A percentile compares a stretch with the other conserved stretches of the same genome.
Conservation (phyloP, 805 yeast genomes). For the Saccharomycopsis vini region DNA sequence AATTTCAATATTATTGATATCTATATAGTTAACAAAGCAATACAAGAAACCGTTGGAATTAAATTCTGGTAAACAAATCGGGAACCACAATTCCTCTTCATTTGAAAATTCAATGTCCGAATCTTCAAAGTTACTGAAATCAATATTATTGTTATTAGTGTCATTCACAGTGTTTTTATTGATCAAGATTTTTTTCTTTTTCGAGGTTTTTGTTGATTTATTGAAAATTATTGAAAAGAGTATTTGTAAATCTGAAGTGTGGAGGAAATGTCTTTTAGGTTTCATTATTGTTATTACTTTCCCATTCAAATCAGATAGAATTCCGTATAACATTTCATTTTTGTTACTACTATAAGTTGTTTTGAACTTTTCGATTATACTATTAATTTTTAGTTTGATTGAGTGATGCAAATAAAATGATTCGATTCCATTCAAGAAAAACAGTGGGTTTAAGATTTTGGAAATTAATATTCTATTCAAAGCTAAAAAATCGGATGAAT, state of each 20-base stretch:
- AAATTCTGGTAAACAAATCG: conserved; percentile 85
- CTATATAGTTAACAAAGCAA: conserved; percentile 61
- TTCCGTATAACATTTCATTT: conserved; percentile 53
- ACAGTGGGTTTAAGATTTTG: conserved; percentile 44
- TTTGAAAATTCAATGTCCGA: conserved; percentile 21
- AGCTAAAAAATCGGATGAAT: conserved; percentile 24
- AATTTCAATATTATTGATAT: conserved; percentile 26
- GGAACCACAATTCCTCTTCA: conserved; percentile 82
- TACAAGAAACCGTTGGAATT: conserved; percentile 83
- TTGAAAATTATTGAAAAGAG: conserved; percentile 61
- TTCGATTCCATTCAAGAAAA: conserved; percentile 57
- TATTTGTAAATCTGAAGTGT: conserved; percentile 73
- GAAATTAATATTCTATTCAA: conserved; percentile 30
- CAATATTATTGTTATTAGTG: neutral
- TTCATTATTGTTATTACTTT: conserved; percentile 60
- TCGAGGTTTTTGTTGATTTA: conserved; percentile 2
- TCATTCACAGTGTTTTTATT: conserved; percentile 1
- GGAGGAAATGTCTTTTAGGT: conserved; percentile 69
- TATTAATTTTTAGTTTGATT: conserved; percentile 48
- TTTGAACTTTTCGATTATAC: conserved; percentile 40
- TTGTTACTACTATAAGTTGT: neutral
- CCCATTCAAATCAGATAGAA: conserved; percentile 57
- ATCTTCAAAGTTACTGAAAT: conserved; percentile 7
- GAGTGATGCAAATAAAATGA: conserved; percentile 51
- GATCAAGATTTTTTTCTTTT: conserved; percentile 6